Evolutionary conservation across 192 early-diverging fungal species (phyloP).

Genomic region (Paraglomus brasilianum): DNA sequence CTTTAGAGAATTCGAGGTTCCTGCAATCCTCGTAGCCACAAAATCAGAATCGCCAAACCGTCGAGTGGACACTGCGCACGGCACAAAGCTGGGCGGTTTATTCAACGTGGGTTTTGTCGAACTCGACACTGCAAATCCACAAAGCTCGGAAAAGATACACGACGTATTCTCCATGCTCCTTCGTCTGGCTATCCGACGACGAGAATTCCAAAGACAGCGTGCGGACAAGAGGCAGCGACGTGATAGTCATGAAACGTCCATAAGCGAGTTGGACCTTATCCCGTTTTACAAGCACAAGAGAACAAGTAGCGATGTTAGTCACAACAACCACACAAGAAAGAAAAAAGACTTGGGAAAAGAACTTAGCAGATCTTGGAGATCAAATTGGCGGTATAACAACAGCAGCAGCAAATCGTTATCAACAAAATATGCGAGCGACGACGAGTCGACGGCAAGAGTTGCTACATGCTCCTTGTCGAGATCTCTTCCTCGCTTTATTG

Average conservation of each 20-base stretch:
- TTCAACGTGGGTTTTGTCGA: conserved; percentile 14
- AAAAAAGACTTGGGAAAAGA: no score
- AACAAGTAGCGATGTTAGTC: conserved; percentile 16
- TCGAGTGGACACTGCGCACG: conserved; percentile 1
- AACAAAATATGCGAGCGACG: no score
- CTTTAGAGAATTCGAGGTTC: conserved; percentile 19
- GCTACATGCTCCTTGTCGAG: background rate
- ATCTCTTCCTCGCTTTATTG: background rate
- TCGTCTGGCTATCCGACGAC: conserved; percentile 5
- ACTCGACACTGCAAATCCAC: background rate
- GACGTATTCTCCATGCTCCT: conserved; percentile 20
- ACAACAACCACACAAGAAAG: no score
- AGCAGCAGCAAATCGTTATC: no score
- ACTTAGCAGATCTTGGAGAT: no score
- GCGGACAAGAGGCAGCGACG: no score
- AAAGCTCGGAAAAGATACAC: conserved; percentile 12
- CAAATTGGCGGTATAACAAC: no score
- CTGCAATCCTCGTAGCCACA: conserved; percentile 3
- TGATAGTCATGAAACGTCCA: no score
- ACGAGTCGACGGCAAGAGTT: no score
- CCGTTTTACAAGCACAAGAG: conserved; percentile 13
- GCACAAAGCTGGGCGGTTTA: background rate
- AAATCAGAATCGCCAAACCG: conserved; percentile 13
- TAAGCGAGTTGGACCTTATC: no score
- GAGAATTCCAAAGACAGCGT: no score